Base-by-base conservation (phyloP, 75 land plant species). In the Gnetum montanum region DNA sequence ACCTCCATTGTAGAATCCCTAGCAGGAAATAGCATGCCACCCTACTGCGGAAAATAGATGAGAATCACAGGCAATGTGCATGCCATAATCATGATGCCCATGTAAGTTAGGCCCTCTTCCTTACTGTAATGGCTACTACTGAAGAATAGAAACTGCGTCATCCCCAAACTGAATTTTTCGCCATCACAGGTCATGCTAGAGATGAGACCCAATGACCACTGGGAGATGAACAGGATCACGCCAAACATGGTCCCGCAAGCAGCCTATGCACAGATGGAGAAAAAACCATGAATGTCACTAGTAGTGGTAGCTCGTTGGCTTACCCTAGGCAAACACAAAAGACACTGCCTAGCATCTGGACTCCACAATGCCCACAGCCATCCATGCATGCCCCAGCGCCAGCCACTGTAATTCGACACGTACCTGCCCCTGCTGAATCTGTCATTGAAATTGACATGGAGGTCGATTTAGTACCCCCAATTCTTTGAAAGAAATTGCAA, bases 171-270 rank as follows among this genome's bases (percentile, higher is more conserved):
- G 29, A 81, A 47, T 30, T 74, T 85, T 0, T 90, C 93, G 3
- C 90, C 93, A 0, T 72, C 79, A 1, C 93, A 82, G 0, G 85
- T 85, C 40, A 81, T 30, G 1, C 93, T 85, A 0, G 93, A 88
- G 28, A 88, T 70, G 22, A 85, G 50, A 0, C 85, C 54, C 5
- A 52, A 35, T 18, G 54, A 52, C 36, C 54, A 52, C 2, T 84
- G 68, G 4, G 94, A 88, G 23, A 88, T 45, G 75, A 88, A 88
- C 2, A 90, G 90, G 25, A 88, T 69, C 27, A 88, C 64, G 33
- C 90, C 94, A 48, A 85, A 88, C 10, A 77, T 85, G 6, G 85
- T 74, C 4, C 93, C 93, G 30, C 83, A 78, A 2, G 86, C 90
- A 10, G 90, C 83, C 45, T 83, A 80, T 6, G 81, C 78, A 26